Base-by-base conservation (phyloP, 2,329 filamentous ascomycete species). In the Neofusicoccum kwambonambiense region DNA sequence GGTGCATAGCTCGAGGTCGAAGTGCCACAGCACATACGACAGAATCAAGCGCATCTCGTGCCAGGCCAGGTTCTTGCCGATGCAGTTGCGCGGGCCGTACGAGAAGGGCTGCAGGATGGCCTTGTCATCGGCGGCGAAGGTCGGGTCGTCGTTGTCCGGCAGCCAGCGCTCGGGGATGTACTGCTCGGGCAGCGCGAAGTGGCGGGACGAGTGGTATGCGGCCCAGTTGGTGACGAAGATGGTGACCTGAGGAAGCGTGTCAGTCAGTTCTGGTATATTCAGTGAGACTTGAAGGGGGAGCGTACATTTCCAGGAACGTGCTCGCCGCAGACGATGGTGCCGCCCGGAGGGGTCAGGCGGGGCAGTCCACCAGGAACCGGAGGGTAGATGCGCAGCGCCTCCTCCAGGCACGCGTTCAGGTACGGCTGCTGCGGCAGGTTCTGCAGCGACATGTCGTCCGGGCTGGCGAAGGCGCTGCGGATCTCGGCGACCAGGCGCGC, bases 331-430 rank as follows among this genome's bases (percentile, higher is more conserved):
- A 74, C 47, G 13, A 45, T 61, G 4, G 67, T 77, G 6, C 73
- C 76, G 3, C 66, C 54, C 5, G 75, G 74, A 0, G 69, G 69
- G 0, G 68, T 62, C 13, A 52, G 47, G 6, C 78, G 71, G 3
- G 75, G 71, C 9, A 77, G 64, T 1, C 76, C 75, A 6, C 69
- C 67, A 1, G 79, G 72, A 1, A 81, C 74, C 0, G 81, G 80
- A 3, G 81, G 80, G 68, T 79, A 80, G 11, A 80, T 72, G 2
- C 82, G 70, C 4, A 83, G 69, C 0, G 73, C 77, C 66, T 82
- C 80, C 37, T 80, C 76, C 9, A 82, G 69, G 42, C 76, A 77
- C 0, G 61, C 61, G 19, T 63, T 52, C 19, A 63, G 39, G 47
- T 63, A 63, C 19, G 47, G 47, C 35, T 35, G 39, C 27, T 54